Percentiles rank a stretch among this genome's conserved stretches.
These are phyloP conservation scores for Neurospora sp. DNA, from an alignment of 2,329 filamentous ascomycete species.

Conservation along the genomic window DNA sequence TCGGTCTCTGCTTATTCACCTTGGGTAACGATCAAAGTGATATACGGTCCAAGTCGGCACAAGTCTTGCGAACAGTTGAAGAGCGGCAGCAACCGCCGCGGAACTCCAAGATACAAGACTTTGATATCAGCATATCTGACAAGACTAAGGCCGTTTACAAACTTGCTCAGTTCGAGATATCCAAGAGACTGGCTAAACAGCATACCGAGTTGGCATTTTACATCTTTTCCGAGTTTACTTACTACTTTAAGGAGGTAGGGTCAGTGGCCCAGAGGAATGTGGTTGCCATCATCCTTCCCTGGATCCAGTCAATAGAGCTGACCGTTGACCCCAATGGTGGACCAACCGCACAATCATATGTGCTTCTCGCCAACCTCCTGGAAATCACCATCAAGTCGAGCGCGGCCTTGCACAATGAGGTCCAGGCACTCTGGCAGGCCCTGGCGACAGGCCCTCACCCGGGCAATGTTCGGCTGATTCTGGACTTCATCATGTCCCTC, in stretches of 20 bases:
- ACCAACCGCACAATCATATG: conserved; percentile 85
- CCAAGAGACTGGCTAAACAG: conserved; percentile 77
- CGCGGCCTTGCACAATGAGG: conserved; percentile 83
- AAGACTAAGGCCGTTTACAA: conserved; percentile 99
- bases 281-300: conserved; percentile 87
- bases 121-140: conserved; percentile 96
- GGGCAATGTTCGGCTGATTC: conserved; percentile 85
- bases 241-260: conserved; percentile 82
- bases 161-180: conserved; percentile 92
- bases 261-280: conserved; percentile 83
- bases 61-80: conserved; percentile 71
- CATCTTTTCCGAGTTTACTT: conserved; percentile 90
- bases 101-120: conserved; percentile 88
- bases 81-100: conserved; percentile 62
- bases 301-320: conserved; percentile 90
- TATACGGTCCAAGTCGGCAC: conserved; percentile 79
- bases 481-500: conserved; percentile 92
- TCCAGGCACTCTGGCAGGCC: conserved; percentile 95
- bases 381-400: conserved; percentile 94
- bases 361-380: conserved; percentile 86
- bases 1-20: conserved; percentile 83
- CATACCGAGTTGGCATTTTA: conserved; percentile 85
- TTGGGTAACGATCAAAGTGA: conserved; percentile 86
- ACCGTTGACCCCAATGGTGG: conserved; percentile 87
- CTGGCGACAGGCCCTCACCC: conserved; percentile 85